phyloP scores from a whole-genome alignment of 2,329 filamentous ascomycete genomes.

The Colletotrichum graminicola region DNA sequence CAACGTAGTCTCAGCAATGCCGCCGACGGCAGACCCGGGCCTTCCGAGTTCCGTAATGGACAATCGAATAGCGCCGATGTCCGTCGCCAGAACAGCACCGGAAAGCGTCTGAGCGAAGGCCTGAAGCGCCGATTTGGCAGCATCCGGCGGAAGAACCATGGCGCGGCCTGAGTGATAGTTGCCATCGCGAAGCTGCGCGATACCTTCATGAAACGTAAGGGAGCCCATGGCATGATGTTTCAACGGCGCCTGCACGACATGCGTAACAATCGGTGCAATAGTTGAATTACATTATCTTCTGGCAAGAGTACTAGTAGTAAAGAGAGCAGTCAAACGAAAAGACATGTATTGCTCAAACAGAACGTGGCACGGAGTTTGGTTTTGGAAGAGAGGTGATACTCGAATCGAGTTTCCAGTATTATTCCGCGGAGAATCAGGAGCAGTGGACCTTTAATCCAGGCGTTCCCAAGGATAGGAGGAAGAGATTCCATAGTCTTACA shows the following conservation, averaged over 20 bases:
- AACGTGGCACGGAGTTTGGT: background rate
- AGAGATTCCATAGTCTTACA: background rate
- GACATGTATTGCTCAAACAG: background rate
- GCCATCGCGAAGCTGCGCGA: background rate
- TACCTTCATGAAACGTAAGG: background rate
- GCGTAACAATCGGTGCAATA: background rate
- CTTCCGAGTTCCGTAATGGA: conserved; percentile 40
- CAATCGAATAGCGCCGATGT: conserved; percentile 47
- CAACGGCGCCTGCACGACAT: background rate
- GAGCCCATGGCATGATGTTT: conserved; percentile 12
- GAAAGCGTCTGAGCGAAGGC: conserved; percentile 62
- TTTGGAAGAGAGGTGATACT: background rate
- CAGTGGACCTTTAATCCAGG: background rate
- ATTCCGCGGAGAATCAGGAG: background rate
- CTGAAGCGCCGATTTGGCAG: conserved; percentile 67
- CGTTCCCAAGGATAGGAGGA: background rate
- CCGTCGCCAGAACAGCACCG: conserved; percentile 56
- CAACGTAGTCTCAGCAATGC: conserved; percentile 61
- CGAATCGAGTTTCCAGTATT: background rate
- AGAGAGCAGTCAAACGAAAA: background rate
- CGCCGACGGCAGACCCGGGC: conserved; percentile 45
- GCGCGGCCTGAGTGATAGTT: conserved; percentile 18
- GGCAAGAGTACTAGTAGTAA: conserved; percentile 20
- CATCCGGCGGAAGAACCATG: conserved; percentile 59
- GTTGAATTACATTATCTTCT: background rate